Conservation (phyloP, 805 yeast species). For the Lachancea cidri region DNA sequence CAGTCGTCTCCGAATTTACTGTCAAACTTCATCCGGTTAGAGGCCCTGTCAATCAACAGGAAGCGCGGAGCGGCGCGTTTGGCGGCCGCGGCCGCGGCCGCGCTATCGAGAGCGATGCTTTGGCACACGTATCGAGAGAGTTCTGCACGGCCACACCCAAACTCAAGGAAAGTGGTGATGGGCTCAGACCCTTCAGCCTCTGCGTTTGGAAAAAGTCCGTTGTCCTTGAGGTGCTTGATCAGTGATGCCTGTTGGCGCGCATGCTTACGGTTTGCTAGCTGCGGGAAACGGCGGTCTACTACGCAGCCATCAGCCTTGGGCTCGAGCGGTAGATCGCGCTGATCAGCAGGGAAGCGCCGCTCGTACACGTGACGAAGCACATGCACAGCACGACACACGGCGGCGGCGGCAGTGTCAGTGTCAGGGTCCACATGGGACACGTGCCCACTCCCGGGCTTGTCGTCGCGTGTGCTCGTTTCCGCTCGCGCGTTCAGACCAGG, state of each 20-base stretch:
- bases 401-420: constrained; percentile 2
- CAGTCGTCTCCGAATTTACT: constrained; percentile 56
- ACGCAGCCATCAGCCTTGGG: constrained; percentile 23
- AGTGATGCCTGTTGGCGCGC: constrained; percentile 78
- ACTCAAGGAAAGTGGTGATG: constrained; percentile 51
- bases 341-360: constrained; percentile 24
- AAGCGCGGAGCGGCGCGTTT: constrained; percentile 31
- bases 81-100: too few relatives aligned
- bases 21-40: constrained; percentile 76
- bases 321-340: constrained; percentile 27
- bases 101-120: constrained; percentile 4
- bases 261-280: constrained; percentile 59
- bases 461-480: neutral
- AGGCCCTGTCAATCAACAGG: constrained; percentile 69
- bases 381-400: constrained; percentile 19
- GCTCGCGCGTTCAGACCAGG: constrained; percentile 40
- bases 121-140: constrained; percentile 56
- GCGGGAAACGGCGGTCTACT: constrained; percentile 41
- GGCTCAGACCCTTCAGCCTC: constrained; percentile 14
- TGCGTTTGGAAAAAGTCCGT: constrained; percentile 34
- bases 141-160: constrained; percentile 92
- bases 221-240: constrained; percentile 55
- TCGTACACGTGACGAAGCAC: constrained; percentile 37
- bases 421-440: neutral
- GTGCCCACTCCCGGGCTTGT: neutral